Conservation (phyloP, 768 basidiomycete genomes). For the Termitomyces sp. region DNA sequence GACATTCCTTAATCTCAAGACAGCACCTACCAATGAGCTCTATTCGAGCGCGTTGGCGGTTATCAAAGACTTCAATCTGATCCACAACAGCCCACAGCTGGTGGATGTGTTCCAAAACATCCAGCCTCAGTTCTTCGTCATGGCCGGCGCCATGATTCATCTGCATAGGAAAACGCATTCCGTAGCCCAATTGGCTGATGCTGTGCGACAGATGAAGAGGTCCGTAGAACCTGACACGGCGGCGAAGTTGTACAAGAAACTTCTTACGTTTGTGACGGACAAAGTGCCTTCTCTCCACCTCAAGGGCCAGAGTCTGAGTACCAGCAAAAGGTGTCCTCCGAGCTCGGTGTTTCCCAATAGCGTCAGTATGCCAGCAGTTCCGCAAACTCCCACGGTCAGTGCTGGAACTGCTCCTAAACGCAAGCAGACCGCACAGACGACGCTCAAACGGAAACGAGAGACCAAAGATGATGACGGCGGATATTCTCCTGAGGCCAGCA, state of each 20-base stretch:
- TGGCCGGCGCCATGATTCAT: conserved; percentile 35
- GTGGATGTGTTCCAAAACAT: conserved; percentile 16
- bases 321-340: background rate
- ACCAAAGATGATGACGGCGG: background rate
- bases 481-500: background rate
- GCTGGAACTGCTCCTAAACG: no score
- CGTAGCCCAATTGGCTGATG: conserved; percentile 35
- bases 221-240: background rate
- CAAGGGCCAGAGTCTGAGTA: background rate
- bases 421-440: background rate
- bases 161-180: conserved; percentile 25
- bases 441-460: conserved; percentile 5
- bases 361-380: background rate
- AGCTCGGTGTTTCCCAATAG: background rate
- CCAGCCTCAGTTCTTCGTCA: conserved; percentile 40
- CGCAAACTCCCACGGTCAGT: background rate
- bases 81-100: conserved; percentile 5
- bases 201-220: conserved; percentile 29
- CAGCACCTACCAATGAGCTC: background rate
- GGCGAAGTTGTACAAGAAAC: conserved; percentile 6
- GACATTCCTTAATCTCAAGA: conserved; percentile 14
- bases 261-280: conserved; percentile 7
- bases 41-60: background rate
- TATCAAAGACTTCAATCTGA: conserved; percentile 13
- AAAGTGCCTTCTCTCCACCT: conserved; percentile 1